A percentile compares a stretch with the other conserved stretches of the same genome.
phyloP scores from a whole-genome alignment of 441 rosid genomes.

The Mallotus repandus region DNA sequence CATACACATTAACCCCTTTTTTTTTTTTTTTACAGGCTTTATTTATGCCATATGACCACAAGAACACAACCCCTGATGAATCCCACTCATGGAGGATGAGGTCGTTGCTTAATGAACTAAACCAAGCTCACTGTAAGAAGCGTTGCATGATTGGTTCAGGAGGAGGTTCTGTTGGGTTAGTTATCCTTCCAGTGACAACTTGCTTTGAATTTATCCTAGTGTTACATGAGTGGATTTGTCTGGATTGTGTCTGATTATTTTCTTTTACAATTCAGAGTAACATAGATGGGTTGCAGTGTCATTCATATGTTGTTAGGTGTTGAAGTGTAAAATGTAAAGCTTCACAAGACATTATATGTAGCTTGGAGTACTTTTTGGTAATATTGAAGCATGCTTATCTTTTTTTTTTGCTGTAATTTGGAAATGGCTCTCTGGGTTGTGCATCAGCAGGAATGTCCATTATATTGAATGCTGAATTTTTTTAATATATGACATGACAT shows the following conservation, averaged over 20 bases:
- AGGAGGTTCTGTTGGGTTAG: slow-evolving; percentile 99
- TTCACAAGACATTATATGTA: not conserved
- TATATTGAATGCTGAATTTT: not conserved
- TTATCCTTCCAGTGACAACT: slow-evolving; percentile 26
- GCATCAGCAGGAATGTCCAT: not conserved
- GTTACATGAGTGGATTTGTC: not conserved
- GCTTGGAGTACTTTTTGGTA: not conserved
- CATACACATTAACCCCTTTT: not conserved
- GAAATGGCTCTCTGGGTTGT: not conserved
- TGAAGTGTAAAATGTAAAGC: not conserved
- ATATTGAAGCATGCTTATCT: not conserved
- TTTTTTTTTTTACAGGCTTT: slow-evolving; percentile 54
- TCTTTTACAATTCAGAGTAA: not conserved
- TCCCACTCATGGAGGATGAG: slow-evolving; percentile 61
- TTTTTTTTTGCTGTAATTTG: not conserved
- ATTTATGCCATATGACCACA: slow-evolving; percentile 99
- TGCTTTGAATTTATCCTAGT: not conserved
- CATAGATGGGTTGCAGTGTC: not conserved
- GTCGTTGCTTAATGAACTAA: slow-evolving; percentile 69
- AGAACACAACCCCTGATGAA: slow-evolving; percentile 81
- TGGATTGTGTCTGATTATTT: not conserved
- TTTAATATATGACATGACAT: not conserved
- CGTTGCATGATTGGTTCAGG: slow-evolving; percentile 95
- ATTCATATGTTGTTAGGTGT: not conserved
- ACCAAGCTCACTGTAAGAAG: slow-evolving; percentile 65